Evolutionary conservation across 192 early-diverging fungal species (phyloP), one percentile per base, ranked within the genome.

Genomic region (Coemansia sp.): DNA sequence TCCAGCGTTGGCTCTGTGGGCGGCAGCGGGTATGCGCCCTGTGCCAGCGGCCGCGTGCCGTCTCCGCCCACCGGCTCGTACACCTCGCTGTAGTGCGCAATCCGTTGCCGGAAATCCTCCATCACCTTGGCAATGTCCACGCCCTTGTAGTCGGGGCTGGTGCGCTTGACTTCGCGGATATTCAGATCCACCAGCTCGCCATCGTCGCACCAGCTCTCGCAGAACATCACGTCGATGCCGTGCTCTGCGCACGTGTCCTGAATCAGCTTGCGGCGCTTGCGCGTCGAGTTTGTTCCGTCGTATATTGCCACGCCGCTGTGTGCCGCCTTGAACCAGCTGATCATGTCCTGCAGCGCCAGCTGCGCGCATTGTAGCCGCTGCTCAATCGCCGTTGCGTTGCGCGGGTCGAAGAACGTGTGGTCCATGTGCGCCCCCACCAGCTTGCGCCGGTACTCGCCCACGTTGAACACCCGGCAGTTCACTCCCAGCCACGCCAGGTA

Each of bases 231-330:
- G 49, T 97, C 87, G 56, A 97, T 84, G 47, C 87, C 82, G 36
- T 87, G 71, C 51, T 81, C 81, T 10, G 81, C 74, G 58, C 89
- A 90, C 30, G 77, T 66, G n/a, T 90, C 82, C 30, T 85, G 60
- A 14, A 97, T 81, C 69, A 85, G 81, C 51, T 80, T 64, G 50
- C 97, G 72, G 52, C 97, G 80, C 21, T 87, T 83, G 9, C 67
- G 79, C 3, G 97, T 99, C 30, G 93, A 91, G 69, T 99, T 99
- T 11, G 97, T 99, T 26, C 96, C 97, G 69, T 99, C 97, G 62
- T 97, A 98, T n/a, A 98, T 78, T 0, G 92, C 95, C 20, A 98
- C 91, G 17, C 88, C 85, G 18, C 86, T 90, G 28, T 85, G 74
- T 21, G 90, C 86, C 54, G 84, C 82, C 47, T 87, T 82, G 56